phyloP scores from a whole-genome alignment of 805 yeast species.

The Kregervanrija pseudodelftensis region DNA sequence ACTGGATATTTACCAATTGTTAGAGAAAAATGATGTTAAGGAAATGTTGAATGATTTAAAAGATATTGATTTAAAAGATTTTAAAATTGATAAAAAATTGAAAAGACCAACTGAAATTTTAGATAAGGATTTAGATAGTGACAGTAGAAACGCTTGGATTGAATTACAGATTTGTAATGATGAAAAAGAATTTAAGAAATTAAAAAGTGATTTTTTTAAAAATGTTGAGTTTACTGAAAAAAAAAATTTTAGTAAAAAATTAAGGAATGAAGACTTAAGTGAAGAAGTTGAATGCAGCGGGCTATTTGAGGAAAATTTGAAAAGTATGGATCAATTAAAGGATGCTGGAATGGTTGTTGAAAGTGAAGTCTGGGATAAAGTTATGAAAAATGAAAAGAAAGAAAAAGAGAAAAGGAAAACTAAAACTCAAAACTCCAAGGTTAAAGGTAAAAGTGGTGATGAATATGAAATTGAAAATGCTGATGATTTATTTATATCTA shows the following conservation, averaged over 20 bases:
- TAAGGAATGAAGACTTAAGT: slow-evolving; percentile 8
- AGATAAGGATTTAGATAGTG: slow-evolving; percentile 20
- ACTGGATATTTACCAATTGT: slow-evolving; percentile 48
- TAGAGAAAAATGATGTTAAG: slow-evolving; percentile 32
- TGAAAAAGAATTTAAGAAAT: slow-evolving; percentile 23
- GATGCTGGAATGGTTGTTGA: slow-evolving; percentile 13
- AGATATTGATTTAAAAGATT: slow-evolving; percentile 12
- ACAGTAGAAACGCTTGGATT: slow-evolving; percentile 18
- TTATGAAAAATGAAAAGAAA: neutral
- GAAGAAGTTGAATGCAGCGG: slow-evolving; percentile 17
- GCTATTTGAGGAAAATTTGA: slow-evolving; percentile 3
- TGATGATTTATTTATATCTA: neutral
- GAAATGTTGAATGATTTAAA: slow-evolving; percentile 16
- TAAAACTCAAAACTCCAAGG: neutral
- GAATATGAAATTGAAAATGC: neutral
- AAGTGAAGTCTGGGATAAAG: slow-evolving; percentile 4
- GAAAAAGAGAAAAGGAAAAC: neutral
- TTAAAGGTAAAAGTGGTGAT: neutral
- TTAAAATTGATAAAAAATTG: slow-evolving; percentile 6
- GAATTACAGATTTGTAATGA: slow-evolving; percentile 25
- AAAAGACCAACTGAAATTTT: slow-evolving; percentile 21
- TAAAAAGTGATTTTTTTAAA: slow-evolving; percentile 16
- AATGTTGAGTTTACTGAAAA: slow-evolving; percentile 10
- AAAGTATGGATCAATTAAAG: slow-evolving; percentile 14
- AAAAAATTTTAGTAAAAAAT: slow-evolving; percentile 11